phyloP scores from a whole-genome alignment of 805 yeast genomes.

The Nakazawaea anatomiae region DNA sequence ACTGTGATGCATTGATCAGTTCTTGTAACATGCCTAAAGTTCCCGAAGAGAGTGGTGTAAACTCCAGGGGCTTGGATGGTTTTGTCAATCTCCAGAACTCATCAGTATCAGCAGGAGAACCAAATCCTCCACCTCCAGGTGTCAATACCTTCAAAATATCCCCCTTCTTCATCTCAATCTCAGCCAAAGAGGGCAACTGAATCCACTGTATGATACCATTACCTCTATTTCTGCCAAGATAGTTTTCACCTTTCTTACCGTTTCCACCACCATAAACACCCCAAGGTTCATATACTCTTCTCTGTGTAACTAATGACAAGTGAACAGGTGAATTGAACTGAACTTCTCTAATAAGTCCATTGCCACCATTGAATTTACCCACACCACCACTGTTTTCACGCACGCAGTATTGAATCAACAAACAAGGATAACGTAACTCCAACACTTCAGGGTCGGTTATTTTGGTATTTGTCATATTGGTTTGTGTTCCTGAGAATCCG shows the following conservation, averaged over 20 bases:
- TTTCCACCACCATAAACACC: slow-evolving; percentile 44
- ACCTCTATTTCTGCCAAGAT: slow-evolving; percentile 26
- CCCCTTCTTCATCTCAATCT: slow-evolving; percentile 30
- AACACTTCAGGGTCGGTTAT: slow-evolving; percentile 44
- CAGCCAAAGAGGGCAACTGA: slow-evolving; percentile 30
- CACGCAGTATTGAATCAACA: slow-evolving; percentile 33
- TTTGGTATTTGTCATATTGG: slow-evolving; percentile 45
- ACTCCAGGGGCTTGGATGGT: background rate
- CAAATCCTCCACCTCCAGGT: slow-evolving; percentile 44
- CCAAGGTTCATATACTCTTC: slow-evolving; percentile 45
- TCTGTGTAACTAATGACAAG: slow-evolving; percentile 39
- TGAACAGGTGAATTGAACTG: slow-evolving; percentile 32
- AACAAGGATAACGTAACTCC: slow-evolving; percentile 43
- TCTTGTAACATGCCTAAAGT: slow-evolving; percentile 17
- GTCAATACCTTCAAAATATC: slow-evolving; percentile 31
- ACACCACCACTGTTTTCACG: slow-evolving; percentile 38
- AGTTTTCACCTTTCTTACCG: slow-evolving; percentile 39
- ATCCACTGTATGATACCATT: slow-evolving; percentile 23
- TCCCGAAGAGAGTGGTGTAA: slow-evolving; percentile 17
- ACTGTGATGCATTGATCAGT: slow-evolving; percentile 20
- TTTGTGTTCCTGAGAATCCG: slow-evolving; percentile 40
- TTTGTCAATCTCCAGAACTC: slow-evolving; percentile 14
- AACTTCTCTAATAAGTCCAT: slow-evolving; percentile 43
- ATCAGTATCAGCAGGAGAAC: slow-evolving; percentile 27
- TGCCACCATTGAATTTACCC: slow-evolving; percentile 39